These are phyloP conservation scores for Talaromyces sp. DNA, from an alignment of 2,329 filamentous ascomycete species.

Conservation along the genomic window DNA sequence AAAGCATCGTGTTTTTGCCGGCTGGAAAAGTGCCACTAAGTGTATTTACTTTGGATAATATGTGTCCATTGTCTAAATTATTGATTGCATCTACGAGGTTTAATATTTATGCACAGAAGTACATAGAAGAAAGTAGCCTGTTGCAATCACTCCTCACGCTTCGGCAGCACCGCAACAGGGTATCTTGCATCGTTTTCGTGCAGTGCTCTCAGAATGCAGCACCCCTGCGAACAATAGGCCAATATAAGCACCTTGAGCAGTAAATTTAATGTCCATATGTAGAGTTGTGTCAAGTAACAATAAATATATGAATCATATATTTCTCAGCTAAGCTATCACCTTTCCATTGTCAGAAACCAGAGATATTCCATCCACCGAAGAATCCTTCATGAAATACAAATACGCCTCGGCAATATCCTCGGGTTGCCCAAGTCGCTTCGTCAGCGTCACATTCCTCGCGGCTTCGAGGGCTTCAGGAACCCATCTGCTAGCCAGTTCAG, in stretches of 20 bases:
- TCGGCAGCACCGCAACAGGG: too few species aligned
- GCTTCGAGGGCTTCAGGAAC: background rate
- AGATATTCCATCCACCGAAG: conserved; percentile 31
- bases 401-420: conserved; percentile 45
- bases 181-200: too few species aligned
- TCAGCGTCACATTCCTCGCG: conserved; percentile 18
- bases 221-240: too few species aligned
- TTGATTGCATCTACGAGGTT: background rate
- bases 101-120: background rate
- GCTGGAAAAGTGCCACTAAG: background rate
- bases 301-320: background rate
- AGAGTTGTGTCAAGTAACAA: background rate
- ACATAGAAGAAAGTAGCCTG: too few species aligned
- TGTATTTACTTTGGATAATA: background rate
- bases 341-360: conserved; percentile 34
- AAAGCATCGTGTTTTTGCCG: conserved; percentile 52
- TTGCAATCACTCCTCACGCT: too few species aligned
- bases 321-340: background rate
- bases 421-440: conserved; percentile 31
- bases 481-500: conserved; percentile 28
- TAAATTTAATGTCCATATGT: too few species aligned
- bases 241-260: too few species aligned
- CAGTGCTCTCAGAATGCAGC: too few species aligned
- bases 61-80: background rate
- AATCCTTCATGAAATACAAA: conserved; percentile 38